A percentile compares a stretch with the other conserved stretches of the same genome.
Conservation (phyloP, 169 alveolate species). For the Plasmodium malariae region DNA sequence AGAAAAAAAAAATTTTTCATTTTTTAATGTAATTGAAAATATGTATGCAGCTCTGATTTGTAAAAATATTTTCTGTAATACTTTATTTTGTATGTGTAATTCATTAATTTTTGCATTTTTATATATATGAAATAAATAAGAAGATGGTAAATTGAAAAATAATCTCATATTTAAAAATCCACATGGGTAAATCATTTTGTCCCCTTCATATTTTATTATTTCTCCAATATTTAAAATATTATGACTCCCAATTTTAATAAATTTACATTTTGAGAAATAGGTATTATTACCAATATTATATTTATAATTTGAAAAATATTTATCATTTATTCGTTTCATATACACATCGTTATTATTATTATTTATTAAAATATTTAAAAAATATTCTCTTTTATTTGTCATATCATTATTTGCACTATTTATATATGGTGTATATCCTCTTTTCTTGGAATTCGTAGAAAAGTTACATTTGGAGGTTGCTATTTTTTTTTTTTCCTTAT, state of each 20-base stretch:
- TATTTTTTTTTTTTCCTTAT: slow-evolving; percentile 22
- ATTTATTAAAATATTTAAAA: slow-evolving; percentile 31
- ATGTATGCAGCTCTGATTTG: slow-evolving; percentile 59
- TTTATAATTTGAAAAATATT: slow-evolving; percentile 36
- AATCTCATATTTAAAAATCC: slow-evolving; percentile 81
- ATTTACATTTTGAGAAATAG: slow-evolving; percentile 49
- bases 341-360: slow-evolving; percentile 48
- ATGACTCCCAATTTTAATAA: slow-evolving; percentile 78
- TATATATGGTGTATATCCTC: not conserved
- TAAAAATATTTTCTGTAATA: slow-evolving; percentile 53
- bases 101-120: slow-evolving; percentile 31
- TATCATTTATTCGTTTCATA: slow-evolving; percentile 48
- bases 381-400: slow-evolving; percentile 29
- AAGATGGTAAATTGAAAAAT: slow-evolving; percentile 77
- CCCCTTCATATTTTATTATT: slow-evolving; percentile 77
- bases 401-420: not conserved
- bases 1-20: slow-evolving; percentile 29
- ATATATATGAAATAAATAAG: slow-evolving; percentile 23
- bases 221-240: slow-evolving; percentile 81
- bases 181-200: slow-evolving; percentile 76
- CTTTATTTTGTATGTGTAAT: slow-evolving; percentile 10
- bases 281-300: slow-evolving; percentile 23
- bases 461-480: not conserved
- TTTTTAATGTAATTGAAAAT: slow-evolving; percentile 64
- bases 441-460: not conserved